A percentile compares a stretch with the other conserved stretches of the same genome.
These are phyloP conservation scores for Pisolithus tinctorius DNA, from an alignment of 768 basidiomycete species.

Conservation along the genomic window DNA sequence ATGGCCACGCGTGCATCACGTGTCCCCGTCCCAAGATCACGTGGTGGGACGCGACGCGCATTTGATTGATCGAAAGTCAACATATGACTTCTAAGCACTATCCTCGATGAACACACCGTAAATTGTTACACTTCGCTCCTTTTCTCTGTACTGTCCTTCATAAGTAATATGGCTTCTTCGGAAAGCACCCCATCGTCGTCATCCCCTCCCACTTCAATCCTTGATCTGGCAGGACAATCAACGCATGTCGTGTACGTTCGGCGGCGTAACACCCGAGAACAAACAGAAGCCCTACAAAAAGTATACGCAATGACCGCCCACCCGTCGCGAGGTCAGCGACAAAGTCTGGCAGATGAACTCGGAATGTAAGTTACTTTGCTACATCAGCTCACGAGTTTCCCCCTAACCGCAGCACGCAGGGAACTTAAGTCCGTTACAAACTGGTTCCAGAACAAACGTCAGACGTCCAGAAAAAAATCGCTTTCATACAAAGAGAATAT, in stretches of 20 bases:
- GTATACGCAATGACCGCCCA: constrained; percentile 32
- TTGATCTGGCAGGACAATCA: not conserved
- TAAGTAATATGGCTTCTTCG: too few relatives aligned
- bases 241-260: constrained; percentile 22
- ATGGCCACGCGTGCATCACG: not conserved
- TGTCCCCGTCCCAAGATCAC: not conserved
- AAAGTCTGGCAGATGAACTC: constrained; percentile 31
- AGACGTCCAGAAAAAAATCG: constrained; percentile 32
- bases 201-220: not conserved
- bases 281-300: constrained; percentile 29
- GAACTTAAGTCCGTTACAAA: constrained; percentile 65
- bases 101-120: too few relatives aligned
- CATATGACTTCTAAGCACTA: not conserved
- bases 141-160: too few relatives aligned
- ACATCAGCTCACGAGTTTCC: not conserved
- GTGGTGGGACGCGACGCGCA: not conserved
- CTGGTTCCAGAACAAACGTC: constrained; percentile 81
- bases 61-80: not conserved
- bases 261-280: constrained; percentile 27
- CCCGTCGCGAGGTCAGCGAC: constrained; percentile 37
- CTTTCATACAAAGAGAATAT: constrained; percentile 18
- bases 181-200: not conserved
- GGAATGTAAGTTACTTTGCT: constrained; percentile 26
- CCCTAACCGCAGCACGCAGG: constrained; percentile 31
- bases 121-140: too few relatives aligned